Conservation (phyloP, 148 eudicot genomes). For the Vaccinium macrocarpon region DNA sequence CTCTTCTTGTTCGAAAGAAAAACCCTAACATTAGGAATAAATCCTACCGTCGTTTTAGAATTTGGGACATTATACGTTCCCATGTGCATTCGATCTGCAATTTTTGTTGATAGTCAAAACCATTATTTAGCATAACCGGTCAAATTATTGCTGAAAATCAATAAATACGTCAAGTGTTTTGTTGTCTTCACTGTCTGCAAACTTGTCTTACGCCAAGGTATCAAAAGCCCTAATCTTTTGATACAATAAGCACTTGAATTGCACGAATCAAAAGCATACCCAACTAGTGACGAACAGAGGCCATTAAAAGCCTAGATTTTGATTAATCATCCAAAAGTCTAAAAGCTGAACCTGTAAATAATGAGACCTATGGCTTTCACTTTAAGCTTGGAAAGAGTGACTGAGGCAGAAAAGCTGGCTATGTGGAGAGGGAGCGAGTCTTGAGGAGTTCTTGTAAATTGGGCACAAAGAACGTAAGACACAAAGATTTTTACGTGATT, state of each 20-base stretch:
- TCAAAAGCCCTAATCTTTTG: background rate
- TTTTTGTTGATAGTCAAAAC: background rate
- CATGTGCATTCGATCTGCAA: background rate
- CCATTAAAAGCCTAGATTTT: background rate
- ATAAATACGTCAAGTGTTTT: background rate
- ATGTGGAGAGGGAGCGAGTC: background rate
- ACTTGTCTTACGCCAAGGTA: background rate
- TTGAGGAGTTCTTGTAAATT: background rate
- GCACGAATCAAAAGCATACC: background rate
- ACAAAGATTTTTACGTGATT: no score
- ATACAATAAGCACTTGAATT: background rate
- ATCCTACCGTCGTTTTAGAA: background rate
- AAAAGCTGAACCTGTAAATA: background rate
- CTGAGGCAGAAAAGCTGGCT: background rate
- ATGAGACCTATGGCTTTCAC: background rate
- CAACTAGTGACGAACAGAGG: background rate
- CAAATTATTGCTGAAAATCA: background rate
- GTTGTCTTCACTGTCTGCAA: background rate
- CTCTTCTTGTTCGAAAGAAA: background rate
- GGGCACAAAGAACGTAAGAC: no score
- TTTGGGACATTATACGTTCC: background rate
- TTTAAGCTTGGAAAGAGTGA: background rate
- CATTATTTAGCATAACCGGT: background rate
- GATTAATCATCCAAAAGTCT: background rate
- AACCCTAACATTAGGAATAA: background rate